Percentiles rank a stretch among this genome's conserved stretches.
Evolutionary conservation across 495 filamentous ascomycete species (phyloP).

Genomic region (Halenospora varia): DNA sequence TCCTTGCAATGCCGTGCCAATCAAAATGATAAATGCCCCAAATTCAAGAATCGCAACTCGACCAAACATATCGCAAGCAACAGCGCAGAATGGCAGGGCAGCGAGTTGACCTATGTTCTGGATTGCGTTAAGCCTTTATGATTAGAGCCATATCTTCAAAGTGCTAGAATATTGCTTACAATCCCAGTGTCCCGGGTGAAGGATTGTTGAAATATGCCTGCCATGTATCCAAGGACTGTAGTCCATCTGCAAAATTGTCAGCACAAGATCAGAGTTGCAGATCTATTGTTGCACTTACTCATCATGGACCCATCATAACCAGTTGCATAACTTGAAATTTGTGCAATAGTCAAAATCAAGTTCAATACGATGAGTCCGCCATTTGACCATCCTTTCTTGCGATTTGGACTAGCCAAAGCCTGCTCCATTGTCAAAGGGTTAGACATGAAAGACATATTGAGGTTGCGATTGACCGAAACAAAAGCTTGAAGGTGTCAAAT

Average conservation of each 20-base stretch:
- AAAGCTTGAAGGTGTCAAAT: too few species aligned
- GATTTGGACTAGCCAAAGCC: slow-evolving; percentile 5
- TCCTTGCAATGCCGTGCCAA: slow-evolving; percentile 15
- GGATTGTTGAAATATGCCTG: slow-evolving; percentile 17
- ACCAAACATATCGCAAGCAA: slow-evolving; percentile 16
- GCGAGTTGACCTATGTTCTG: slow-evolving; percentile 18
- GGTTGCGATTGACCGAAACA: background rate
- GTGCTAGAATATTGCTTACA: background rate
- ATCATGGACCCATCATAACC: slow-evolving; percentile 23
- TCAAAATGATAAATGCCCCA: slow-evolving; percentile 13
- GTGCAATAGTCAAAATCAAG: slow-evolving; percentile 10
- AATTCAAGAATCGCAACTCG: slow-evolving; percentile 10
- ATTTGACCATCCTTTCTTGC: slow-evolving; percentile 8
- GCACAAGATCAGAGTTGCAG: background rate
- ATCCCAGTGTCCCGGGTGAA: slow-evolving; percentile 5
- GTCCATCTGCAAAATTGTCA: slow-evolving; percentile 10
- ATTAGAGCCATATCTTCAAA: background rate
- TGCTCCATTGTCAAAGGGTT: slow-evolving; percentile 16
- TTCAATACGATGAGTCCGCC: slow-evolving; percentile 14
- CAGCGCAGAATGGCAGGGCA: slow-evolving; percentile 13
- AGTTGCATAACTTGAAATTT: slow-evolving; percentile 19
- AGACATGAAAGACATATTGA: slow-evolving; percentile 2
- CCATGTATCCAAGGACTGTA: slow-evolving; percentile 16
- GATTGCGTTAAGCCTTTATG: slow-evolving; percentile 16
- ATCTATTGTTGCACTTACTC: slow-evolving; percentile 5